Evolutionary conservation across 2,329 filamentous ascomycete genomes (phyloP).

Genomic region (Pochonia chlamydosporia): DNA sequence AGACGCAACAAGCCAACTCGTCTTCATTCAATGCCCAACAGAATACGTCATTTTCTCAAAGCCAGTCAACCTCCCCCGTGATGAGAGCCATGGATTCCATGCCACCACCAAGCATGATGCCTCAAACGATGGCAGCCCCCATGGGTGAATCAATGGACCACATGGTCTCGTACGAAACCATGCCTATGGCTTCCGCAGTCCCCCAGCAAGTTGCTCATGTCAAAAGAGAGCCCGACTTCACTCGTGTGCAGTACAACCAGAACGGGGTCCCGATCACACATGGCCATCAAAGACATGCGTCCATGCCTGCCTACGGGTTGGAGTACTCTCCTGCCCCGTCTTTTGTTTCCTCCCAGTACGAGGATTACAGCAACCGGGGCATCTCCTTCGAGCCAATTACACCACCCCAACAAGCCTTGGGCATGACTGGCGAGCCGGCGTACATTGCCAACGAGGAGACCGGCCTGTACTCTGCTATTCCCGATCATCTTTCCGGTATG

Average conservation of each 20-base stretch:
- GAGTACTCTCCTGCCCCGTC: conserved; percentile 98
- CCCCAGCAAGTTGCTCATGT: conserved; percentile 61
- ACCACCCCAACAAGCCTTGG: conserved; percentile 82
- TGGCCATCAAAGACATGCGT: conserved; percentile 86
- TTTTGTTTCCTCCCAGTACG: conserved; percentile 97
- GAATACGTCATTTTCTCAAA: conserved; percentile 58
- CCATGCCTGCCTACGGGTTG: conserved; percentile 92
- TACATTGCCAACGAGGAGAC: conserved; percentile 99
- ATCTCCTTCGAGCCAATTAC: conserved; percentile 97
- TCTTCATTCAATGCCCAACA: conserved; percentile 88
- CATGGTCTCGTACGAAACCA: conserved; percentile 64
- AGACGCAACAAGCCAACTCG: conserved; percentile 97
- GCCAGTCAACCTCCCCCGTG: conserved; percentile 80
- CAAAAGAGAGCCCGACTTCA: conserved; percentile 85
- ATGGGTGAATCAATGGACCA: conserved; percentile 62
- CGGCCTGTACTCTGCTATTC: conserved; percentile 89
- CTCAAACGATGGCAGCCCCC: conserved; percentile 46
- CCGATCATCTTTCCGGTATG: conserved; percentile 70
- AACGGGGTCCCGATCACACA: conserved; percentile 81
- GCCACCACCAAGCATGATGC: conserved; percentile 83
- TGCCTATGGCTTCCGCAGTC: conserved; percentile 64
- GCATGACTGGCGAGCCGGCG: conserved; percentile 78
- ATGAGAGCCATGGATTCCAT: conserved; percentile 89
- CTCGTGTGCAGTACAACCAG: conserved; percentile 81
- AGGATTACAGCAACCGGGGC: conserved; percentile 94